Conservation (phyloP, 1,284 basidiomycete genomes). For the Ceratobasidium sp. region DNA sequence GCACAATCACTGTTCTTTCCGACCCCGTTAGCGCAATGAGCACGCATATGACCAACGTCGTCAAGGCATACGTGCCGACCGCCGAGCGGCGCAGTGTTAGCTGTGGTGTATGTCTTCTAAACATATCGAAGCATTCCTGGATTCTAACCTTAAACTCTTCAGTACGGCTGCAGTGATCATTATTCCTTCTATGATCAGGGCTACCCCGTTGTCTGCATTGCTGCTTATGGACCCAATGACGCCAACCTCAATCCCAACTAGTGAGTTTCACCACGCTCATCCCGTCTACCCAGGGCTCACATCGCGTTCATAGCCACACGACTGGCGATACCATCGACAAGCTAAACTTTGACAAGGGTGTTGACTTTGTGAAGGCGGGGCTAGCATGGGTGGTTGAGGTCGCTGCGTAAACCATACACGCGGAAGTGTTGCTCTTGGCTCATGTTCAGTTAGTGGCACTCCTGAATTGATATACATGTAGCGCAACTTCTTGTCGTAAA, state of each 20-base stretch:
- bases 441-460: background rate
- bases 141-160: background rate
- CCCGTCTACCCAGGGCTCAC: background rate
- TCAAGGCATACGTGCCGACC: conserved; percentile 47
- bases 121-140: background rate
- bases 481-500: background rate
- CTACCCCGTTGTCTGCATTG: conserved; percentile 47
- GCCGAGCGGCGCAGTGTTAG: conserved; percentile 38
- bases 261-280: background rate
- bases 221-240: conserved; percentile 46
- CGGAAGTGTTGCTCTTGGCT: background rate
- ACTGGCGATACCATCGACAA: conserved; percentile 46
- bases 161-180: conserved; percentile 46
- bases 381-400: conserved; percentile 48
- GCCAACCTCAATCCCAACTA: conserved; percentile 47
- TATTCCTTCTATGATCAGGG: conserved; percentile 46
- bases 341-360: conserved; percentile 46
- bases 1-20: conserved; percentile 46
- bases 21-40: conserved; percentile 44
- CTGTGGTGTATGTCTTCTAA: conserved; percentile 46
- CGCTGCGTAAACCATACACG: conserved; percentile 17
- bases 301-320: conserved; percentile 15
- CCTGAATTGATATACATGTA: background rate
- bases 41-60: conserved; percentile 42
- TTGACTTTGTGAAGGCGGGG: conserved; percentile 45